phyloP scores from a whole-genome alignment of 805 yeast genomes.

The Debaryomyces prosopidis region DNA sequence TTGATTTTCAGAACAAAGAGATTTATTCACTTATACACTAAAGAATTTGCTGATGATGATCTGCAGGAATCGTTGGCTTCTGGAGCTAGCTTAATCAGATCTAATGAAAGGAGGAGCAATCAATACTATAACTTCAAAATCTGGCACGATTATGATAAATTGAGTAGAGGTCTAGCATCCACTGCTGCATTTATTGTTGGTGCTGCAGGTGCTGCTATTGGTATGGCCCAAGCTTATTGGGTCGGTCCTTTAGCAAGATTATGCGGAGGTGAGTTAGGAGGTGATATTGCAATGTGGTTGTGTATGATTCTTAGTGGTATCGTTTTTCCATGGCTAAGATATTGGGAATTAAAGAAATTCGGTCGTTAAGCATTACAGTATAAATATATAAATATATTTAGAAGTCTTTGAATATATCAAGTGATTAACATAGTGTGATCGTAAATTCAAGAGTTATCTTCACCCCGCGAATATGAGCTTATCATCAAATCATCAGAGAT shows the following conservation, averaged over 20 bases:
- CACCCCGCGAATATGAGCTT: too few relatives aligned
- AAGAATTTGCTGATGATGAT: conserved; percentile 25
- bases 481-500: too few relatives aligned
- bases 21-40: conserved; percentile 30
- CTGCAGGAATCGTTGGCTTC: conserved; percentile 26
- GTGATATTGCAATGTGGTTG: conserved; percentile 82
- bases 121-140: conserved; percentile 67
- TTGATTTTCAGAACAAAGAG: conserved; percentile 59
- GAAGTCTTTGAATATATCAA: background rate
- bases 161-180: conserved; percentile 76
- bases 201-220: conserved; percentile 78
- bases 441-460: background rate
- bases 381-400: background rate
- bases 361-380: conserved; percentile 13
- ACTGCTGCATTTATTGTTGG: conserved; percentile 65
- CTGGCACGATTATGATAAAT: conserved; percentile 63
- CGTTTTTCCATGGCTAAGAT: conserved; percentile 65
- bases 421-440: background rate
- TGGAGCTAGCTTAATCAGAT: background rate
- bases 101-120: conserved; percentile 32
- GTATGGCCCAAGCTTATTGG: conserved; percentile 88
- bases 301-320: conserved; percentile 69
- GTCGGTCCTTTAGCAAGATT: conserved; percentile 69
- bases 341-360: conserved; percentile 58
- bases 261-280: conserved; percentile 65